Evolutionary conservation across 2,329 filamentous ascomycete genomes (phyloP).

Genomic region (Rugonectria rugulosa): DNA sequence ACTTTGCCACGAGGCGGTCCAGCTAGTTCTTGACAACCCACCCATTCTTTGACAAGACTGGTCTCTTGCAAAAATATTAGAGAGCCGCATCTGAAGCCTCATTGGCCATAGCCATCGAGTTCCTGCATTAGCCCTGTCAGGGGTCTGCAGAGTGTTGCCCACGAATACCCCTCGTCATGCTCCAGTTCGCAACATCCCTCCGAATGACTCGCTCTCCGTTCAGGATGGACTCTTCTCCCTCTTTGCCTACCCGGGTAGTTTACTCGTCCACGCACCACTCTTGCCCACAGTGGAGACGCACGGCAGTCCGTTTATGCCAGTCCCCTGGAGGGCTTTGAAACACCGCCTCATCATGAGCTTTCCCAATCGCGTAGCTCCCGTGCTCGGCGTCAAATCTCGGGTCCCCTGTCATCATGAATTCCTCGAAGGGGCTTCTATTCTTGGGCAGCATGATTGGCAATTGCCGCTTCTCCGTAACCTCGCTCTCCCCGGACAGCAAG

Average conservation of each 20-base stretch:
- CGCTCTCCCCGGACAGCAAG: slow-evolving; percentile 16
- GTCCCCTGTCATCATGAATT: not conserved
- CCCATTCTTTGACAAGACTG: not conserved
- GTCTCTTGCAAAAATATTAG: too few species aligned
- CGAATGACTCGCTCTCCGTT: slow-evolving; percentile 14
- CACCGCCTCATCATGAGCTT: slow-evolving; percentile 11
- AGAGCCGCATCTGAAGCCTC: slow-evolving; percentile 1
- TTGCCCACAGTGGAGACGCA: slow-evolving; percentile 8
- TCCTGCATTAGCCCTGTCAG: slow-evolving; percentile 32
- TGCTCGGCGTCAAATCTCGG: slow-evolving; percentile 9
- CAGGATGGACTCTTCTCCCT: not conserved
- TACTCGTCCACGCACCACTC: slow-evolving; percentile 11
- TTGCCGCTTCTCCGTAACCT: not conserved
- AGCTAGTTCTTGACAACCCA: not conserved
- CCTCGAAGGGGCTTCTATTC: not conserved
- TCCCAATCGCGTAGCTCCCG: slow-evolving; percentile 15
- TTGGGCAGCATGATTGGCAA: slow-evolving; percentile 4
- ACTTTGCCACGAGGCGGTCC: too few species aligned
- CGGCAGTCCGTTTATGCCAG: slow-evolving; percentile 15
- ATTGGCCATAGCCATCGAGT: slow-evolving; percentile 17
- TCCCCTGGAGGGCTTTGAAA: slow-evolving; percentile 16
- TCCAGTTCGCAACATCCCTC: not conserved
- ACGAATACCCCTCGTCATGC: slow-evolving; percentile 7
- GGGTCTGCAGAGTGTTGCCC: slow-evolving; percentile 8
- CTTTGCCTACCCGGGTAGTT: too few species aligned